Conservation (phyloP, 148 eudicot genomes). For the Cornus suecica region DNA sequence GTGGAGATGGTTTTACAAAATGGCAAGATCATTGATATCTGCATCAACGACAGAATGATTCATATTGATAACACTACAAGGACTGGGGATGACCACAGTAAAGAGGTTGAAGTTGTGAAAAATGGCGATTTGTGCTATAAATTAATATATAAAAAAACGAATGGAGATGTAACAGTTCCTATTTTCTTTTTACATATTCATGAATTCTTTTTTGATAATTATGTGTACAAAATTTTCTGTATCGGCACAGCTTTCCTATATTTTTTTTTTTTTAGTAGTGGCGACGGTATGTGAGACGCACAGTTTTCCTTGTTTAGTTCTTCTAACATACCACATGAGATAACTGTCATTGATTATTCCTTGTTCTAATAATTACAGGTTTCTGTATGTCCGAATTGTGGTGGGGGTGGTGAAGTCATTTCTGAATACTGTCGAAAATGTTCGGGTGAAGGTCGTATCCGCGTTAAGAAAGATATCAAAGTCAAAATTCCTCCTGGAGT, state of each 20-base stretch:
- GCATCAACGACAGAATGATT: neutral
- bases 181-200: neutral
- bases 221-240: neutral
- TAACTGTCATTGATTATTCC: neutral
- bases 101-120: neutral
- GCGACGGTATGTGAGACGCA: no score
- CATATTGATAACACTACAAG: neutral
- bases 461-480: constrained; percentile 87
- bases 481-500: constrained; percentile 99
- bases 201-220: neutral
- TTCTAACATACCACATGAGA: neutral
- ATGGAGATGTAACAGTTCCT: neutral
- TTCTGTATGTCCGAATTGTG: constrained; percentile 94
- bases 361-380: constrained; percentile 43
- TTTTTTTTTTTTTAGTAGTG: no score
- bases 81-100: neutral
- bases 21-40: neutral
- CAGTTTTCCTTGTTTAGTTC: neutral
- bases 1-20: neutral
- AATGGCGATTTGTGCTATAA: neutral
- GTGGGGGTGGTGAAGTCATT: constrained; percentile 91
- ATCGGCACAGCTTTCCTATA: neutral
- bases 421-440: constrained; percentile 89
- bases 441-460: constrained; percentile 87
- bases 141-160: neutral